These are phyloP conservation scores for Cyphellophora europaea DNA, from an alignment of 2,329 filamentous ascomycete species.

Conservation along the genomic window DNA sequence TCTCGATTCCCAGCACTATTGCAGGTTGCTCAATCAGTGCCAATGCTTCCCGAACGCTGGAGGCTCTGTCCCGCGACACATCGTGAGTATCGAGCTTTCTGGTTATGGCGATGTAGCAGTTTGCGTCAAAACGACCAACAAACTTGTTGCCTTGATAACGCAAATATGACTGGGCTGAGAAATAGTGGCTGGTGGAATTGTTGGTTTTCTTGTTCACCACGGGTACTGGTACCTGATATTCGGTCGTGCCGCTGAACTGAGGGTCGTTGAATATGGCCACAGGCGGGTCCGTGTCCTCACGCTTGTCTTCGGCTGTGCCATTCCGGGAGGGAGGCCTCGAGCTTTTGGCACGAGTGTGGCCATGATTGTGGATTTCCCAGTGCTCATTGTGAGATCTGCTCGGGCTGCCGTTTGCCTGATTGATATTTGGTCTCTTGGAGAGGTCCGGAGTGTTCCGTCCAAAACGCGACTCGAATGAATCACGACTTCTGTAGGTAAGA, in stretches of 20 bases:
- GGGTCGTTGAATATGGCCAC: slow-evolving; percentile 47
- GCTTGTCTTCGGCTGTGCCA: slow-evolving; percentile 4
- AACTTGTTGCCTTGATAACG: slow-evolving; percentile 96
- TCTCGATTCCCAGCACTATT: slow-evolving; percentile 87
- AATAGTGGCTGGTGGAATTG: slow-evolving; percentile 61
- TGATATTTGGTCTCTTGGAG: slow-evolving; percentile 69
- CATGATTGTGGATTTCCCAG: slow-evolving; percentile 76
- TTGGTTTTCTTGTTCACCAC: slow-evolving; percentile 18
- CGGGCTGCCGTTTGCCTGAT: slow-evolving; percentile 31
- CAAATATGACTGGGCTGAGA: slow-evolving; percentile 94
- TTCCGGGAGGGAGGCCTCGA: slow-evolving; percentile 35
- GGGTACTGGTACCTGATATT: slow-evolving; percentile 35
- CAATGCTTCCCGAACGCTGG: slow-evolving; percentile 61
- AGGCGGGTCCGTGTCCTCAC: slow-evolving; percentile 16
- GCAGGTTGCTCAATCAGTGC: slow-evolving; percentile 78
- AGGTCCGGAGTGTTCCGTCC: slow-evolving; percentile 87
- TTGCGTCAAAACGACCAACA: slow-evolving; percentile 92
- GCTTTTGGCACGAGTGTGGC: slow-evolving; percentile 55
- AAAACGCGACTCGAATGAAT: slow-evolving; percentile 94
- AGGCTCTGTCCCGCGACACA: slow-evolving; percentile 64
- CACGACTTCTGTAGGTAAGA: slow-evolving; percentile 88
- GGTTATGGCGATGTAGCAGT: slow-evolving; percentile 98
- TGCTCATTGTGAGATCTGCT: slow-evolving; percentile 64
- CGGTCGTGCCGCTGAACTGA: slow-evolving; percentile 60
- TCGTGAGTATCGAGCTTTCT: slow-evolving; percentile 97